Conservation (phyloP, 352 stramenopile genomes). For the Pythium dissotocum region DNA sequence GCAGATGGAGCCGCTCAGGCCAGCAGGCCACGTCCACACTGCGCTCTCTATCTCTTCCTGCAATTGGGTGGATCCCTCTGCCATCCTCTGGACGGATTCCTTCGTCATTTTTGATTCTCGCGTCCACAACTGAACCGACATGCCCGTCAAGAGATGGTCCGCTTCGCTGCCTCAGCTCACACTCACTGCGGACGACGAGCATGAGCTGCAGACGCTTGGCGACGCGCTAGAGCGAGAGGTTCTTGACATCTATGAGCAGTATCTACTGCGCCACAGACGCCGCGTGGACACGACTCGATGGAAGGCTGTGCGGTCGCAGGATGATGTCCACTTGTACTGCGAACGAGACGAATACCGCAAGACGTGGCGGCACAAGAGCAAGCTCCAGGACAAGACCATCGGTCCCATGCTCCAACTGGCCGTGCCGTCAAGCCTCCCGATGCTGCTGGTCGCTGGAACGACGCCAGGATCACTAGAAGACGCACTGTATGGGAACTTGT, state of each 20-base stretch:
- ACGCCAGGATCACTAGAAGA: conserved; percentile 52
- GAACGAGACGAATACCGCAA: conserved; percentile 28
- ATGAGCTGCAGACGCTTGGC: conserved; percentile 6
- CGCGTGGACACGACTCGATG: conserved; percentile 38
- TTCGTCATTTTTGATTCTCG: not conserved
- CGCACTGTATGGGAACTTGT: conserved; percentile 45
- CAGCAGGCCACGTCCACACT: not conserved
- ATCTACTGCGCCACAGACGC: conserved; percentile 32
- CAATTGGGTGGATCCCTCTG: not conserved
- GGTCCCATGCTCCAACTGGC: conserved; percentile 1
- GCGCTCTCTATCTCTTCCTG: not conserved
- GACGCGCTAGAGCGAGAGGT: conserved; percentile 23
- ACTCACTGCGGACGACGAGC: not conserved
- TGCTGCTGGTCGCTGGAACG: conserved; percentile 31
- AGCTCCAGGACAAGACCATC: not conserved
- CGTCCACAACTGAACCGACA: not conserved
- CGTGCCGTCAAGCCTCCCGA: not conserved
- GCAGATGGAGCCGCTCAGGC: not conserved
- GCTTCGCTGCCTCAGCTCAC: not conserved
- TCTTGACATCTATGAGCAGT: conserved; percentile 39
- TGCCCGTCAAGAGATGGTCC: not conserved
- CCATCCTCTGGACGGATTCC: not conserved
- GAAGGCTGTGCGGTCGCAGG: conserved; percentile 41
- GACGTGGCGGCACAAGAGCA: conserved; percentile 14
- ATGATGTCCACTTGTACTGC: conserved; percentile 39